A percentile compares a stretch with the other conserved stretches of the same genome.
These are phyloP conservation scores for Chlorella sp. DNA, from an alignment of 139 green algal genomes.

Conservation along the genomic window DNA sequence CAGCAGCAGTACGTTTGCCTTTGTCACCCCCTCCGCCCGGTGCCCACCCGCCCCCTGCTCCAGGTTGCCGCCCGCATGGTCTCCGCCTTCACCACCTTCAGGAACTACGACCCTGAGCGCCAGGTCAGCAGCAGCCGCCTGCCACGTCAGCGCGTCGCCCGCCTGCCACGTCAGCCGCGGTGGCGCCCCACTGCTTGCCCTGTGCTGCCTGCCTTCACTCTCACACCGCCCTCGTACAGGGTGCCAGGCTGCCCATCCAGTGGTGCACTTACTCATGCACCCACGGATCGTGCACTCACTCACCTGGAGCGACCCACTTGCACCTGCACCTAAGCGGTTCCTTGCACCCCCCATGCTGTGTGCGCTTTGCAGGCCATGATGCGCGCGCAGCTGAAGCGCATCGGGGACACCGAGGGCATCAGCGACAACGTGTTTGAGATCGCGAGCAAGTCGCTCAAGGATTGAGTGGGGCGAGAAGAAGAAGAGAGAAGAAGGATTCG, in stretches of 20 bases:
- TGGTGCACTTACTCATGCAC: no score
- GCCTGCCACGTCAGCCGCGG: no score
- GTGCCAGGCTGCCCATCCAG: no score
- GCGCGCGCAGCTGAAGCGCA: slow-evolving; percentile 84
- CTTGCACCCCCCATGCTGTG: background rate
- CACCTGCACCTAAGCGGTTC: no score
- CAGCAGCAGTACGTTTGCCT: no score
- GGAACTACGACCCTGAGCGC: slow-evolving; percentile 83
- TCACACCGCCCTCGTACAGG: no score
- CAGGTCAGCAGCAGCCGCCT: background rate
- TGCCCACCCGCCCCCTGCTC: background rate
- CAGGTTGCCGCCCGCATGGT: slow-evolving; percentile 89
- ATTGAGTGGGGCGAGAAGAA: background rate
- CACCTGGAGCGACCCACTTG: background rate
- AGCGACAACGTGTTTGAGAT: slow-evolving; percentile 97
- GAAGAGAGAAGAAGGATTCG: no score
- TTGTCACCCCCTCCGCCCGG: background rate
- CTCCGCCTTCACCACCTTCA: slow-evolving; percentile 85
- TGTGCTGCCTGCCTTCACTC: no score
- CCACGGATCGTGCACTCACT: background rate
- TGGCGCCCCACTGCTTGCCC: no score
- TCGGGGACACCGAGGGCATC: slow-evolving; percentile 74
- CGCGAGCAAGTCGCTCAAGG: slow-evolving; percentile 79
- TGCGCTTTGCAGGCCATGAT: slow-evolving; percentile 79
- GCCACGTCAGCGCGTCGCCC: no score